Percentiles rank a stretch among this genome's conserved stretches.
Conservation (phyloP, 2,329 filamentous ascomycete species). For the Cladosporium sp. region DNA sequence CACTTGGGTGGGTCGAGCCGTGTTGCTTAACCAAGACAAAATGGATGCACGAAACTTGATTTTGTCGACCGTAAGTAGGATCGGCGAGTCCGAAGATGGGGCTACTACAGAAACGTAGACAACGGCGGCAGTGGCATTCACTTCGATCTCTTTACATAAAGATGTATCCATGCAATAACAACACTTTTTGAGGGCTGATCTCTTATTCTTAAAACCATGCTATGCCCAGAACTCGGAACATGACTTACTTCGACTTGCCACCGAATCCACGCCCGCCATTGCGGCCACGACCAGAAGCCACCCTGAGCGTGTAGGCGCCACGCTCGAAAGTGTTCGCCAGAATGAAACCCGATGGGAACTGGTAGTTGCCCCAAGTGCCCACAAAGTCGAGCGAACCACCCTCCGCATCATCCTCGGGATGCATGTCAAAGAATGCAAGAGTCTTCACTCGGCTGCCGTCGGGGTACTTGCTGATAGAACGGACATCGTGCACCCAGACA, state of each 20-base stretch:
- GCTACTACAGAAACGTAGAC: too few relatives aligned
- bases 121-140: too few relatives aligned
- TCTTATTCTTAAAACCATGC: too few relatives aligned
- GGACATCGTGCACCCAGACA: constrained; percentile 35
- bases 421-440: constrained; percentile 32
- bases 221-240: too few relatives aligned
- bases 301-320: constrained; percentile 30
- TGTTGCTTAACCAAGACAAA: too few relatives aligned
- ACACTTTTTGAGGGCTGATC: too few relatives aligned
- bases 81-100: too few relatives aligned
- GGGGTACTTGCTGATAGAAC: constrained; percentile 28
- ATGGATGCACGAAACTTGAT: too few relatives aligned
- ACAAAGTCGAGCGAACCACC: constrained; percentile 37
- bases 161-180: too few relatives aligned
- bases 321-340: constrained; percentile 48
- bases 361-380: constrained; percentile 40
- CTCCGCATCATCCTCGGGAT: constrained; percentile 30
- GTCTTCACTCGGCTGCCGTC: constrained; percentile 30
- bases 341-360: constrained; percentile 40
- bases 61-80: too few relatives aligned
- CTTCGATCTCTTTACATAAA: too few relatives aligned
- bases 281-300: constrained; percentile 18
- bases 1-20: too few relatives aligned
- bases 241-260: constrained; percentile 18
- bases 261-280: constrained; percentile 20